phyloP scores from a whole-genome alignment of 371 early-diverging fungal genomes.

The Batrachochytrium dendrobatidis region DNA sequence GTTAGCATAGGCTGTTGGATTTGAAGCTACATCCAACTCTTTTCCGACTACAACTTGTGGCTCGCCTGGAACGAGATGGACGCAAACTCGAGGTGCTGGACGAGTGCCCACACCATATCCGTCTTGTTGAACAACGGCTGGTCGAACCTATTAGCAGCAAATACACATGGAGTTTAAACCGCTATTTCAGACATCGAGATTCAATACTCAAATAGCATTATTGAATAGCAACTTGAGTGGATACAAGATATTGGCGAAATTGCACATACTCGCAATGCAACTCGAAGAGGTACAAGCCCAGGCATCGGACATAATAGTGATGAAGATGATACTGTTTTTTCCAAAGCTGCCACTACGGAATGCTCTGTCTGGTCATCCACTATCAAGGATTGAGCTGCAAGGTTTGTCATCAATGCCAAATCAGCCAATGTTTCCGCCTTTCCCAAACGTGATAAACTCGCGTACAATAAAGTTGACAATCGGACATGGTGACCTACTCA shows the following conservation, averaged over 20 bases:
- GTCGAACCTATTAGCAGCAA: not conserved
- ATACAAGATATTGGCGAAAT: too few relatives aligned
- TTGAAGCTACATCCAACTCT: not conserved
- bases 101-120: not conserved
- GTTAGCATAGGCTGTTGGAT: not conserved
- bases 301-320: not conserved
- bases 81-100: not conserved
- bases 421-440: too few relatives aligned
- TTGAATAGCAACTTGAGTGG: too few relatives aligned
- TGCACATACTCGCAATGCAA: not conserved
- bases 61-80: slow-evolving; percentile 6
- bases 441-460: too few relatives aligned
- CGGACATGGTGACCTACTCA: too few relatives aligned
- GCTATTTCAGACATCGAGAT: too few relatives aligned
- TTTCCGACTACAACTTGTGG: slow-evolving; percentile 14
- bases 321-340: not conserved
- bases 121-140: not conserved
- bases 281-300: not conserved
- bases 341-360: not conserved
- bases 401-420: too few relatives aligned
- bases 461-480: too few relatives aligned
- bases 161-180: too few relatives aligned
- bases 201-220: too few relatives aligned
- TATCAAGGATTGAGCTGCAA: too few relatives aligned
- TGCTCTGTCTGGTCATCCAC: too few relatives aligned